Conservation (phyloP, 2,329 filamentous ascomycete species). For the Fusarium sp. region DNA sequence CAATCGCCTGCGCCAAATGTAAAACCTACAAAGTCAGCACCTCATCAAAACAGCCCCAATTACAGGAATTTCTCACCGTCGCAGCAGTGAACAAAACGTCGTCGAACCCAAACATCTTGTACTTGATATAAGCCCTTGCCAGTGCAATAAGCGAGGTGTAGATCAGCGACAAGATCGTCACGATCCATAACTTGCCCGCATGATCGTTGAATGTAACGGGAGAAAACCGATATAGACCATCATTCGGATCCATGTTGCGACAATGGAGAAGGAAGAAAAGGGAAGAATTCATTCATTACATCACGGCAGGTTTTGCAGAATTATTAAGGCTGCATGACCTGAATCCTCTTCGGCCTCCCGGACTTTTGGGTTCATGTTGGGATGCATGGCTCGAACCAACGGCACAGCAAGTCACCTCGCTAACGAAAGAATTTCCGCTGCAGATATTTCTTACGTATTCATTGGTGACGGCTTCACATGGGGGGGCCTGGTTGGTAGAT, state of each 20-base stretch:
- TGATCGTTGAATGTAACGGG: slow-evolving; percentile 30
- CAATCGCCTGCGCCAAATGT: slow-evolving; percentile 27
- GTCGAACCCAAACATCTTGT: slow-evolving; percentile 34
- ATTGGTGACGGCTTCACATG: not conserved
- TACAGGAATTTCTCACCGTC: not conserved
- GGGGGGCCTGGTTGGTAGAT: not conserved
- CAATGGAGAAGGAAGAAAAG: not conserved
- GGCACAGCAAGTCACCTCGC: not conserved
- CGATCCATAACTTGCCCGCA: slow-evolving; percentile 35
- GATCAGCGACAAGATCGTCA: slow-evolving; percentile 35
- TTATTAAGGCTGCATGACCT: not conserved
- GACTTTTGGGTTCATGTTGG: not conserved
- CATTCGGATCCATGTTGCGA: slow-evolving; percentile 10
- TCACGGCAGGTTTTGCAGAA: not conserved
- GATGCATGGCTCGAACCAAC: not conserved
- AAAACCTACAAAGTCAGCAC: slow-evolving; percentile 4
- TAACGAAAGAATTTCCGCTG: not conserved
- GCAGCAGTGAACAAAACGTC: slow-evolving; percentile 24
- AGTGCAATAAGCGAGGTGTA: slow-evolving; percentile 25
- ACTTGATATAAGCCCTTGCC: slow-evolving; percentile 34
- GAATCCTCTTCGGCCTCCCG: not conserved
- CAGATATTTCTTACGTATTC: not conserved
- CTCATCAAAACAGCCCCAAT: not conserved
- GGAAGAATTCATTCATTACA: not conserved
- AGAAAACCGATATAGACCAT: slow-evolving; percentile 13